Evolutionary conservation across 1,284 basidiomycete species (phyloP).

Genomic region (Microbotryomycetes sp.): DNA sequence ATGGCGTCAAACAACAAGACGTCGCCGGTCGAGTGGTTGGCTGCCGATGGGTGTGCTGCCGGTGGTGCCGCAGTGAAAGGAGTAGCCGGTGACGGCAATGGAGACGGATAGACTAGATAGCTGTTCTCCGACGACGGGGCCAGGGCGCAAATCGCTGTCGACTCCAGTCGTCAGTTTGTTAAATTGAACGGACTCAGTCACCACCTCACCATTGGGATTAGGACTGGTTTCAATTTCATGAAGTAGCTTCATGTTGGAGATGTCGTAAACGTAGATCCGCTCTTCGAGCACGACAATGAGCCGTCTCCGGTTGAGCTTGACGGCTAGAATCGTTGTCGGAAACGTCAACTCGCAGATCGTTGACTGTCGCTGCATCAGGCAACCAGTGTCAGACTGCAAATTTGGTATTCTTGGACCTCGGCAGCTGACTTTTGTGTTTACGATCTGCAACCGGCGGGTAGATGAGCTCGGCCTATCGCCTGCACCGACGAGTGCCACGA

Average conservation of each 20-base stretch:
- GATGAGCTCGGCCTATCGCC: constrained; percentile 58
- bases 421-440: constrained; percentile 80
- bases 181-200: no score
- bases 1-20: constrained; percentile 90
- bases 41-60: constrained; percentile 41
- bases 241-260: constrained; percentile 93
- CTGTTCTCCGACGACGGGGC: constrained; percentile 93
- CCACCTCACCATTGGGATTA: constrained; percentile 74
- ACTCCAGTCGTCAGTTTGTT: no score
- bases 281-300: constrained; percentile 90
- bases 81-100: constrained; percentile 72
- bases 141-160: constrained; percentile 80
- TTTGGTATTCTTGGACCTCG: background rate
- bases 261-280: constrained; percentile 98
- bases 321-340: constrained; percentile 87
- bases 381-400: background rate
- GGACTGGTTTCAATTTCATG: constrained; percentile 96
- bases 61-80: constrained; percentile 49
- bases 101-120: constrained; percentile 92
- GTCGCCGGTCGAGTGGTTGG: constrained; percentile 61
- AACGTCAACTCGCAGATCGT: constrained; percentile 99
- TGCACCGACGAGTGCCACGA: constrained; percentile 91
- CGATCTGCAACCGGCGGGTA: constrained; percentile 89
- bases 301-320: constrained; percentile 93
- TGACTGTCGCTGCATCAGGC: constrained; percentile 67